phyloP scores from a whole-genome alignment of 805 yeast species.

The Wickerhamomyces chambardii region DNA sequence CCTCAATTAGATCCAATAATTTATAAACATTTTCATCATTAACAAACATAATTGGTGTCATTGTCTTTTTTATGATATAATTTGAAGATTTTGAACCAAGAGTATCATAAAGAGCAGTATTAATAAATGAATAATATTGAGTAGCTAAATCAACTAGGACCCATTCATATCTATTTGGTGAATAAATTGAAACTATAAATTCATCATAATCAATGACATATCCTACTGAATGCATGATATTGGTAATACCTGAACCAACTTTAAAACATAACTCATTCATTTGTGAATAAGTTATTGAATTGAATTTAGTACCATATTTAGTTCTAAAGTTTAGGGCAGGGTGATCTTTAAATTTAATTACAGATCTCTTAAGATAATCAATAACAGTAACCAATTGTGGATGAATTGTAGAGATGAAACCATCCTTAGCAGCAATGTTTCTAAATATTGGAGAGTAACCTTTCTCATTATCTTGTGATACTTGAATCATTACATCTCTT shows the following conservation, averaged over 20 bases:
- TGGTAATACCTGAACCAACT: constrained; percentile 44
- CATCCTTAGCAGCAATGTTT: constrained; percentile 17
- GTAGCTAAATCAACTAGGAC: constrained; percentile 55
- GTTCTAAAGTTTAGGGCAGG: constrained; percentile 22
- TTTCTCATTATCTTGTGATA: constrained; percentile 11
- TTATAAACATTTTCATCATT: constrained; percentile 34
- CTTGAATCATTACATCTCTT: too few relatives aligned
- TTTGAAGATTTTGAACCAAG: constrained; percentile 40
- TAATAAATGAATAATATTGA: constrained; percentile 33
- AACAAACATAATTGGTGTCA: constrained; percentile 40
- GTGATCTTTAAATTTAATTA: constrained; percentile 20
- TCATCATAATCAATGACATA: constrained; percentile 5
- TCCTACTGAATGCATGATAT: constrained; percentile 5
- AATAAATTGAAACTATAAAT: constrained; percentile 43
- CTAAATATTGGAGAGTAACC: constrained; percentile 39
- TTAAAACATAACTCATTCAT: too few relatives aligned
- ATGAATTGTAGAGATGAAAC: constrained; percentile 17
- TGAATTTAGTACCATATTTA: too few relatives aligned
- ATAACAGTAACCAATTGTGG: constrained; percentile 28
- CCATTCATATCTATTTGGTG: constrained; percentile 58
- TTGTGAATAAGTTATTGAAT: too few relatives aligned
- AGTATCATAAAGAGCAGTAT: constrained; percentile 35
- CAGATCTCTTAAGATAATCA: constrained; percentile 31
- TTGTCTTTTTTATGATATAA: constrained; percentile 41
- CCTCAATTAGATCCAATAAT: constrained; percentile 30